Evolutionary conservation across 2,329 filamentous ascomycete genomes (phyloP).

Genomic region (Chaetothyriales sp.): DNA sequence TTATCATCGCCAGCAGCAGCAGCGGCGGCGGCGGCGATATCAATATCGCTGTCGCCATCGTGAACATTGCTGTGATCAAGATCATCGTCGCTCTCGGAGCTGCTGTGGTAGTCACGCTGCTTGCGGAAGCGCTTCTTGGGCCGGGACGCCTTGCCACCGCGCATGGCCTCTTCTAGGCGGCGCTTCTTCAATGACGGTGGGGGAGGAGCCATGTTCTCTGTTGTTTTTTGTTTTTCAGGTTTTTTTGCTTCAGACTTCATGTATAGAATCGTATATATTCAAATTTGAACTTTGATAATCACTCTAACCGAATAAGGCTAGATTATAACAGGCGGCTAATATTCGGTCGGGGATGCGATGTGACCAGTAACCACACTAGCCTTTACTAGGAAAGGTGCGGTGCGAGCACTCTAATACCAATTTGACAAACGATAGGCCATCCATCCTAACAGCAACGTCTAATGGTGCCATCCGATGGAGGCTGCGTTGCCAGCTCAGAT

Average conservation of each 20-base stretch:
- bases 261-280: no score
- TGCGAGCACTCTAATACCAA: no score
- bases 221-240: background rate
- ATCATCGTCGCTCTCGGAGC: slow-evolving; percentile 36
- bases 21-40: slow-evolving; percentile 20
- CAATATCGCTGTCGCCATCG: slow-evolving; percentile 22
- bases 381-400: no score
- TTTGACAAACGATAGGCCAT: no score
- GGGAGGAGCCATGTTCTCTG: slow-evolving; percentile 8
- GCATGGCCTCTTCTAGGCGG: slow-evolving; percentile 44
- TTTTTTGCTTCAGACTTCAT: background rate
- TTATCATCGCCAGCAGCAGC: slow-evolving; percentile 20
- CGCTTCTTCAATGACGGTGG: slow-evolving; percentile 35
- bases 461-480: no score
- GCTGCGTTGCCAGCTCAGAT: no score
- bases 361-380: no score
- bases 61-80: slow-evolving; percentile 5
- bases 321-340: no score
- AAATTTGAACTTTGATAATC: no score
- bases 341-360: no score
- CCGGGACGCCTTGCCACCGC: slow-evolving; percentile 33
- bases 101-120: slow-evolving; percentile 49
- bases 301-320: no score
- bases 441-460: no score
- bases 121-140: slow-evolving; percentile 47